Base-by-base conservation (phyloP, 306 rosid species). In the Trichosanthes cucumerina region DNA sequence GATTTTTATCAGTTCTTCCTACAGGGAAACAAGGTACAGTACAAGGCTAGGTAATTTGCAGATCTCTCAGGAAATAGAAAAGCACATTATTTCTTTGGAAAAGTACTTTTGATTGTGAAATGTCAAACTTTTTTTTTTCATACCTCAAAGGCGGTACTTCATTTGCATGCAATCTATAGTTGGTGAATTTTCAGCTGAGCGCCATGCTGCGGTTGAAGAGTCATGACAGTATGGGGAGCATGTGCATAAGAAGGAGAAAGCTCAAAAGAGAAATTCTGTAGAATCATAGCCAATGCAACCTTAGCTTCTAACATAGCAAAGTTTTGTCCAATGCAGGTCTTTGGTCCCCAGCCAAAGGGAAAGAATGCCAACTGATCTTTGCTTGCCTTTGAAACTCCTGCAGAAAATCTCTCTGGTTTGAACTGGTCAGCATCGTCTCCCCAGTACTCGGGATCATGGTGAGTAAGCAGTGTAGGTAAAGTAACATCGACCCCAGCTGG, bases 131-230 rank as follows among this genome's bases (percentile, higher is more conserved):
- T 11, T 24, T 5, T 41, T 5, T 41, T 47, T 1, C 56, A 71
- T 72, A 41, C 34, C 38, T 47, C 21, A 47, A 72, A 72, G 24
- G 2, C 7, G 39, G 16, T 44, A 72, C 38, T 72, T 34, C 77
- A 72, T 15, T 26, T 15, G 15, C 80, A 13, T 66, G 43, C 63
- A 76, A 60, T 52, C 78, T 82, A 79, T 79, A 82, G 71, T 52
- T 34, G 78, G 57, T 79, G 84, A 21, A 86, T 60, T 19, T 31
- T 84, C 52, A 86, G 77, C 46, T 82, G 88, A 57, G 91, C 88
- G 81, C 89, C 86, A 66, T 86, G 88, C 31, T 88, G 91, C 77
- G 88, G 91, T 79, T 84, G 87, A 79, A 86, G 88, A 79, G 87
- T 86, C 78, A 85, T 77, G 34, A 81, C 86, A 24, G 86, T 84